Percentiles rank a stretch among this genome's conserved stretches.
Evolutionary conservation across 139 green algal genomes (phyloP).

Genomic region (Auxenochlorella pyrenoidosa): DNA sequence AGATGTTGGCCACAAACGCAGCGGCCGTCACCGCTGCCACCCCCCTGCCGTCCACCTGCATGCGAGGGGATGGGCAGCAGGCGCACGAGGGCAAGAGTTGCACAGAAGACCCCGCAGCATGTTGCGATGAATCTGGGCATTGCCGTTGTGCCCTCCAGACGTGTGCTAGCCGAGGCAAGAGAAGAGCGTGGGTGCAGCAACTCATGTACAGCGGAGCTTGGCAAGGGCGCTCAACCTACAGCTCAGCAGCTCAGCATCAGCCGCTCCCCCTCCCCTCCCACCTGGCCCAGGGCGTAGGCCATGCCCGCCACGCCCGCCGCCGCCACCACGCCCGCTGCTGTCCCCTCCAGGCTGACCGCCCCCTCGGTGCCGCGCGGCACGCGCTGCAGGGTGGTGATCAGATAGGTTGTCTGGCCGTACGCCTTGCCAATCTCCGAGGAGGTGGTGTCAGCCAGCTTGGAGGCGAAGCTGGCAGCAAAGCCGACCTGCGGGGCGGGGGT

Average conservation of each 20-base stretch:
- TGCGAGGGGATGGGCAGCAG: neutral
- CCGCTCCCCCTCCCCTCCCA: neutral
- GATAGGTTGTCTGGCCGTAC: conserved; percentile 93
- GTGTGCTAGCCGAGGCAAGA: too few species aligned
- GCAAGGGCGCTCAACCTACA: too few species aligned
- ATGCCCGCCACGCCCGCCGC: conserved; percentile 44
- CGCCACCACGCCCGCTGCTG: conserved; percentile 78
- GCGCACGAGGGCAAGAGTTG: neutral
- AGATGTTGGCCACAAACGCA: conserved; percentile 85
- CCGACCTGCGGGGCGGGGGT: conserved; percentile 55
- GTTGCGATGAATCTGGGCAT: too few species aligned
- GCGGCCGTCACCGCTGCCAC: conserved; percentile 53
- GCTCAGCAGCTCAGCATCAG: too few species aligned
- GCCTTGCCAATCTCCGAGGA: conserved; percentile 97
- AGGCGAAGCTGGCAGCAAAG: conserved; percentile 90
- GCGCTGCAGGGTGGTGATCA: conserved; percentile 80
- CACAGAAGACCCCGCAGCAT: too few species aligned
- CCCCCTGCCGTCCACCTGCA: conserved; percentile 61
- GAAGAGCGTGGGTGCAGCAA: too few species aligned
- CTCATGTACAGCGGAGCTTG: too few species aligned
- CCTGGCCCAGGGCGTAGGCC: conserved; percentile 16
- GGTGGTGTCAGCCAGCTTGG: conserved; percentile 96
- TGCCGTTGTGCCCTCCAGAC: too few species aligned
- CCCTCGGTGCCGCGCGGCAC: conserved; percentile 96
- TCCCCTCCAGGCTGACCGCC: conserved; percentile 95